These are phyloP conservation scores for Monosporozyma siamensis DNA, from an alignment of 805 yeast species.

Conservation along the genomic window DNA sequence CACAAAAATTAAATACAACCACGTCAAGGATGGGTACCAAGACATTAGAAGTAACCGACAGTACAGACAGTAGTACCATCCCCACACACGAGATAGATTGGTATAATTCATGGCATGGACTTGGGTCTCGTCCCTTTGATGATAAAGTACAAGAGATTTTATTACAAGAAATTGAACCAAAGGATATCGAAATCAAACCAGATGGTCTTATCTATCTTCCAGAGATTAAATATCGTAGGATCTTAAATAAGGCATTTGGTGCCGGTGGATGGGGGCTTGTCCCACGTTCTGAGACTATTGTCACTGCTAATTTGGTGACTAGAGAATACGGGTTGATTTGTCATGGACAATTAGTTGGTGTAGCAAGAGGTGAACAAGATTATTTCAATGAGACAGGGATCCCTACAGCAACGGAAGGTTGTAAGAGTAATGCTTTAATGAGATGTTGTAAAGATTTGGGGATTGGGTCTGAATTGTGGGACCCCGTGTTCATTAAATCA, in stretches of 20 bases:
- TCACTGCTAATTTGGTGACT: constrained; percentile 67
- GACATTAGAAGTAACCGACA: neutral
- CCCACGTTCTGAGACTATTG: constrained; percentile 77
- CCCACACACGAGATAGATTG: constrained; percentile 43
- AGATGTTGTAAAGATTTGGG: constrained; percentile 97
- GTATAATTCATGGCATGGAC: constrained; percentile 80
- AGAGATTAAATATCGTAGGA: constrained; percentile 88
- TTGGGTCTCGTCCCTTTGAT: constrained; percentile 72
- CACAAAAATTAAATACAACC: neutral
- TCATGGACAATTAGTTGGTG: constrained; percentile 78
- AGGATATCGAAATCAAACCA: constrained; percentile 88
- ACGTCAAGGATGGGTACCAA: neutral
- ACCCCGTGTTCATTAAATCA: constrained; percentile 73
- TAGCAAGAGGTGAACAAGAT: constrained; percentile 94
- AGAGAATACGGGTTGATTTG: constrained; percentile 86
- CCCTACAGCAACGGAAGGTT: constrained; percentile 95
- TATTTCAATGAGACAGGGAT: constrained; percentile 79
- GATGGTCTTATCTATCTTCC: constrained; percentile 90
- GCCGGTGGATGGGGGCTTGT: constrained; percentile 99
- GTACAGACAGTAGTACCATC: neutral
- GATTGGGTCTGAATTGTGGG: constrained; percentile 96
- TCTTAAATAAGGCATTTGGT: constrained; percentile 84
- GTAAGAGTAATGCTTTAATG: constrained; percentile 94
- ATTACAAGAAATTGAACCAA: constrained; percentile 48
- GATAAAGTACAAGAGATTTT: constrained; percentile 51